A percentile compares a stretch with the other conserved stretches of the same genome.
These are phyloP conservation scores for Dichomitus squalens DNA, from an alignment of 1,284 basidiomycete species.

Conservation along the genomic window DNA sequence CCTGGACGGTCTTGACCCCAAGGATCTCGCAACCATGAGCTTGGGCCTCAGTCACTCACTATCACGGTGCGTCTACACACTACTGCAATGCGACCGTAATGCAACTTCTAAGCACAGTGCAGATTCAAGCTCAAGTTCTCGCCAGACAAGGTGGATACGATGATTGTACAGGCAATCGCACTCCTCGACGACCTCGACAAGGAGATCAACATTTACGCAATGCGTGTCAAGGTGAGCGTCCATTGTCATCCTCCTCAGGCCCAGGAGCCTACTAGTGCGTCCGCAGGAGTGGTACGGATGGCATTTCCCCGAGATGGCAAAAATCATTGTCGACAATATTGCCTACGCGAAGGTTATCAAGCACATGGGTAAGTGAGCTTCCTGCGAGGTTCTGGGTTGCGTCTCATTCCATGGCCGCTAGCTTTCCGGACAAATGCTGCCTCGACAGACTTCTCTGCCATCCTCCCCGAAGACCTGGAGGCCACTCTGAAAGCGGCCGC, in stretches of 20 bases:
- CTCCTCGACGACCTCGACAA: slow-evolving; percentile 98
- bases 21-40: slow-evolving; percentile 97
- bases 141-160: slow-evolving; percentile 98
- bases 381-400: not conserved
- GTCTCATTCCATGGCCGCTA: slow-evolving; percentile 28
- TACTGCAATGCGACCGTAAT: not conserved
- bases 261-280: slow-evolving; percentile 9
- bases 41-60: slow-evolving; percentile 96
- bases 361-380: slow-evolving; percentile 67
- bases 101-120: slow-evolving; percentile 1
- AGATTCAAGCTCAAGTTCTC: slow-evolving; percentile 99
- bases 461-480: slow-evolving; percentile 96
- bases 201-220: slow-evolving; percentile 99
- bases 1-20: slow-evolving; percentile 90
- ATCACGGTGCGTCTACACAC: slow-evolving; percentile 61
- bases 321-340: slow-evolving; percentile 96
- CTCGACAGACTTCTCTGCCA: slow-evolving; percentile 82
- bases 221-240: slow-evolving; percentile 88
- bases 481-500: slow-evolving; percentile 90
- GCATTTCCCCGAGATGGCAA: slow-evolving; percentile 99
- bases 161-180: slow-evolving; percentile 99
- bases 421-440: slow-evolving; percentile 94
- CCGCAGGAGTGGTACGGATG: slow-evolving; percentile 98
- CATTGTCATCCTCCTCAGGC: not conserved
- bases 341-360: slow-evolving; percentile 94